Evolutionary conservation across 2,329 filamentous ascomycete genomes (phyloP), one percentile per base, ranked within the genome.

Genomic region (Aureobasidium musti): DNA sequence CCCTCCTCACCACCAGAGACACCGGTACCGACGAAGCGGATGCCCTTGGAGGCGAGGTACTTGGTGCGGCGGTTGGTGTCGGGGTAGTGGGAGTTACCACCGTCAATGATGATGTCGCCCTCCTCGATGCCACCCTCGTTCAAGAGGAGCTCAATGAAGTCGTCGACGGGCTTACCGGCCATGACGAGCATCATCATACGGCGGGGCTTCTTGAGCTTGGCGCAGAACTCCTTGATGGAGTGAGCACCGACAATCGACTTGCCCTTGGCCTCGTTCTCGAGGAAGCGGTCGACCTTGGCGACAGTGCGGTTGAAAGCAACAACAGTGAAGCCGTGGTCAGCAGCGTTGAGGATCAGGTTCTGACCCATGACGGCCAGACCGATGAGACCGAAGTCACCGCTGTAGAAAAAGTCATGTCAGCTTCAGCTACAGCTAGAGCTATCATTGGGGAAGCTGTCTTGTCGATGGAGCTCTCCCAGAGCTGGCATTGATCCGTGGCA

Each of bases 1-100:
- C 95, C 95, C 86, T 99, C 95, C 86, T 99, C 95, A 85, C 95
- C 95, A 84, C 95, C 95, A 73, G 95, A 99, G 73, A 99, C 95
- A 89, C 95, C 95, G 76, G 90, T 90, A 77, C 95, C 95, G 79
- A 99, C 93, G 79, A 97, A 99, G 77, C 90, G 89, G 81, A 99
- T 91, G 75, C 91, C 91, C 89, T 98, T 98, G 76, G 79, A 74
- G 60, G 83, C 81, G 70, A 98, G 88, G 85, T 97, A 97, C 82
- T 91, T 84, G 80, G 92, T 93, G 78, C 95, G 91, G 82, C 95
- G 92, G 89, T 97, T 98, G 83, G 91, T 94, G 84, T 98, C 95
- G 78, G 95, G 95, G 88, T 91, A 99, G 86, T 98, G 95, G 72
- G 94, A 98, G 90, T 99, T 98, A 76, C 92, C 95, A 80, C 95